Evolutionary conservation across 2,329 filamentous ascomycete species (phyloP), one percentile per base, ranked within the genome.

Genomic region (Septoria petroselini): DNA sequence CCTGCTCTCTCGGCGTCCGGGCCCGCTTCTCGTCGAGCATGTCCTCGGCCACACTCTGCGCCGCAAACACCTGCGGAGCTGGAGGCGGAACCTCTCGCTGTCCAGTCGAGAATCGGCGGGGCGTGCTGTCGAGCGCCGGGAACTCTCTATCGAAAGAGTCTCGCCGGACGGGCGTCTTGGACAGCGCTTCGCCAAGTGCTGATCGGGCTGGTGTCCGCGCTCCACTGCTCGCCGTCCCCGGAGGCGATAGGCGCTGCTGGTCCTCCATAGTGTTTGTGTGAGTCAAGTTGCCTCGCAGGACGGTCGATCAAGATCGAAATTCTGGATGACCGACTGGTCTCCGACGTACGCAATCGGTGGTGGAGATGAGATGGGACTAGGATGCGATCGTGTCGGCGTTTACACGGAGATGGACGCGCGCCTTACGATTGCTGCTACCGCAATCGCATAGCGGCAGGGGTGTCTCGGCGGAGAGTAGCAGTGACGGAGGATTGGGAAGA

Each of bases 51-150:
- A 57, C 61, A n/a, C 52, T 52, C 34, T 64, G 62, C 30, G 63
- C 59, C n/a, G 62, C 59, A 39, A 63, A 53, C 12, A 66, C 60
- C 29, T 64, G 60, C 4, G 61, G 58, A 4, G 63, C 50, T 7
- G 65, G 65, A 59, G 66, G 65, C 7, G 65, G 65, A 11, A 67
- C 56, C 23, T 31, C 57, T 54, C 15, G 61, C 49, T 11, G 65
- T 64, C 65, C 65, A 9, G 65, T 67, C 15, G 57, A 61, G 53
- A 67, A 67, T 31, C 65, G 62, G 9, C 65, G 55, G 11, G 65
- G 64, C 11, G 64, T 63, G 38, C 56, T 45, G 42, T 67, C 62
- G 49, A 65, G 53, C 15, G 39, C 25, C 11, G 11, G 58, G 57
- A 44, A 65, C 57, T 38, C 62, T 58, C 65, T 54, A 51, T 67